Percentiles rank a stretch among this genome's conserved stretches.
Evolutionary conservation across 768 basidiomycete genomes (phyloP).

Genomic region (Glaciozyma martinii): DNA sequence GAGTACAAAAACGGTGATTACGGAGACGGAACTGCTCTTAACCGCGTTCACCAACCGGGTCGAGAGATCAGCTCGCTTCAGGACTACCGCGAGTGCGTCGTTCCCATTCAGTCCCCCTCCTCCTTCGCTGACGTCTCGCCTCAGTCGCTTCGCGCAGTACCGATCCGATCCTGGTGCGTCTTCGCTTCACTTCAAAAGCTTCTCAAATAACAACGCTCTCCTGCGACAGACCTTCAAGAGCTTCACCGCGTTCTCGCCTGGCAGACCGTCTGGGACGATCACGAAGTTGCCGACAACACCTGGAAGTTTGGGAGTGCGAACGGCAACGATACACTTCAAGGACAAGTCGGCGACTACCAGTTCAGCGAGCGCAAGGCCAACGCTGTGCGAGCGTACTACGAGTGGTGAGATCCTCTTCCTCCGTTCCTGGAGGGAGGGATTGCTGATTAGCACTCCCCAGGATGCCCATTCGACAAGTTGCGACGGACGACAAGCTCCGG

Average conservation of each 20-base stretch:
- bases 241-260: conserved; percentile 51
- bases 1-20: conserved; percentile 35
- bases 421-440: conserved; percentile 7
- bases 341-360: conserved; percentile 43
- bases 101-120: not conserved
- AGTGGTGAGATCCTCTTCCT: conserved; percentile 31
- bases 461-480: conserved; percentile 56
- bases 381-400: conserved; percentile 53
- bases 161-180: not conserved
- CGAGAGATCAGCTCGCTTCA: conserved; percentile 52
- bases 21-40: conserved; percentile 44
- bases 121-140: not conserved
- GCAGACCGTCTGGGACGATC: conserved; percentile 41
- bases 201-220: conserved; percentile 51
- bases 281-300: conserved; percentile 50
- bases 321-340: conserved; percentile 47
- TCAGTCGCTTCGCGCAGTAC: conserved; percentile 1
- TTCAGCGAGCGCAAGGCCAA: conserved; percentile 56
- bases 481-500: conserved; percentile 49
- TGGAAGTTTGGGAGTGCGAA: conserved; percentile 54
- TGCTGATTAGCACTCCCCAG: conserved; percentile 35
- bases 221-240: conserved; percentile 40
- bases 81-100: conserved; percentile 51
- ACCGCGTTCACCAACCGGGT: conserved; percentile 46
- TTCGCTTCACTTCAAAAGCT: not conserved